Percentiles rank a stretch among this genome's conserved stretches.
These are phyloP conservation scores for Sporothrix curviconia DNA, from an alignment of 2,329 filamentous ascomycete genomes.

Conservation along the genomic window DNA sequence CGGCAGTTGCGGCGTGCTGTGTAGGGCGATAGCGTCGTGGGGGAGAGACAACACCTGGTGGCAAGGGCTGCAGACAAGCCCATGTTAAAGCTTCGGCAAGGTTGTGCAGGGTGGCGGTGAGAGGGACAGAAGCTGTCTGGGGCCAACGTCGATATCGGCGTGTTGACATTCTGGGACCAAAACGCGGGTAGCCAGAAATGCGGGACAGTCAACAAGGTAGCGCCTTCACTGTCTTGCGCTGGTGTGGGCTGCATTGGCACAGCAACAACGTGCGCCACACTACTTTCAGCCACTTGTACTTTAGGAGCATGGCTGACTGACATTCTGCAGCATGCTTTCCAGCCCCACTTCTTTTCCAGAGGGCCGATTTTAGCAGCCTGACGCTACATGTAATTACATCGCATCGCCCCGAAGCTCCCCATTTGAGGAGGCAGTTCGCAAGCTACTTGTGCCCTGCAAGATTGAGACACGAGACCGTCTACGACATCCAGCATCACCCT, in stretches of 20 bases:
- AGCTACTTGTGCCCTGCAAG: background rate
- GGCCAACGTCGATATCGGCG: too few species aligned
- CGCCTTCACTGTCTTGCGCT: too few species aligned
- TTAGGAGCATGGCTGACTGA: too few species aligned
- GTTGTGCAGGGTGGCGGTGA: background rate
- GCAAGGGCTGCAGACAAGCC: background rate
- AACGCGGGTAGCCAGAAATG: background rate
- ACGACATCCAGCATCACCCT: background rate
- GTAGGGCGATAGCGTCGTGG: background rate
- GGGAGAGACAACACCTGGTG: background rate
- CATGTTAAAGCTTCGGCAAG: background rate
- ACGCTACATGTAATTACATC: background rate
- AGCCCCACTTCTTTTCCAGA: too few species aligned
- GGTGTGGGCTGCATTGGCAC: too few species aligned
- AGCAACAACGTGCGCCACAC: background rate
- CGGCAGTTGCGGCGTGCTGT: too few species aligned
- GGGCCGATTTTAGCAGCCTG: too few species aligned
- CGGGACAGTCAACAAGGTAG: slow-evolving; percentile 3
- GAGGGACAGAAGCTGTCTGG: too few species aligned
- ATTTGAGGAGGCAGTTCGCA: background rate
- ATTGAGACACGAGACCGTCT: background rate
- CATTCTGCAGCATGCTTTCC: too few species aligned
- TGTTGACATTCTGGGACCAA: slow-evolving; percentile 2
- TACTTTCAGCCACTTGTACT: background rate
- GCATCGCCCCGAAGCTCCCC: background rate